A percentile compares a stretch with the other conserved stretches of the same genome.
Conservation (phyloP, 1,284 basidiomycete genomes). For the Ganoderma resinaceum region DNA sequence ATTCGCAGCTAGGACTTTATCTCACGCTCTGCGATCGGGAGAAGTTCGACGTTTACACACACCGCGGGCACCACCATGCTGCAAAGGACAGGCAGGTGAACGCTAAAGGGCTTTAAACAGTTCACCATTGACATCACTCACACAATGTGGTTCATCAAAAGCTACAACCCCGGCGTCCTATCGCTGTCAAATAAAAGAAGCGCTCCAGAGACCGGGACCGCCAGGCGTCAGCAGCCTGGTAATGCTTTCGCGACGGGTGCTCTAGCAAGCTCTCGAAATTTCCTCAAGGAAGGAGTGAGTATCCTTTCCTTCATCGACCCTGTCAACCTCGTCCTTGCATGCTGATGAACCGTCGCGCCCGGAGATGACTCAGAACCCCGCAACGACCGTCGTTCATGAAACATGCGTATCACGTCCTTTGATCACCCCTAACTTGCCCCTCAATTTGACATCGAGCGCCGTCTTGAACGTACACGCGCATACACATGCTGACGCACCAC, state of each 20-base stretch:
- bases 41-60: background rate
- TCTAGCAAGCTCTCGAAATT: background rate
- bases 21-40: slow-evolving; percentile 3
- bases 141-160: background rate
- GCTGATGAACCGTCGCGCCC: background rate
- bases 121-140: background rate
- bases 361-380: background rate
- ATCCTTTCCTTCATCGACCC: background rate
- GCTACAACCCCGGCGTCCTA: background rate
- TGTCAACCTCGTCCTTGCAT: background rate
- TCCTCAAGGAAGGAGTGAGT: background rate
- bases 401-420: slow-evolving; percentile 1
- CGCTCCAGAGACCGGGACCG: background rate
- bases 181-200: background rate
- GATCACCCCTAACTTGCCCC: too few species aligned
- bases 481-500: background rate
- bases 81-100: background rate
- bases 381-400: background rate
- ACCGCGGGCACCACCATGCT: background rate
- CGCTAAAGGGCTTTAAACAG: background rate
- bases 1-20: background rate
- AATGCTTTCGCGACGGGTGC: background rate
- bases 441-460: background rate
- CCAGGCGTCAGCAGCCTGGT: background rate
- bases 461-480: background rate